A percentile compares a stretch with the other conserved stretches of the same genome.
Conservation (phyloP, 306 rosid species). For the Begonia peltatifolia region DNA sequence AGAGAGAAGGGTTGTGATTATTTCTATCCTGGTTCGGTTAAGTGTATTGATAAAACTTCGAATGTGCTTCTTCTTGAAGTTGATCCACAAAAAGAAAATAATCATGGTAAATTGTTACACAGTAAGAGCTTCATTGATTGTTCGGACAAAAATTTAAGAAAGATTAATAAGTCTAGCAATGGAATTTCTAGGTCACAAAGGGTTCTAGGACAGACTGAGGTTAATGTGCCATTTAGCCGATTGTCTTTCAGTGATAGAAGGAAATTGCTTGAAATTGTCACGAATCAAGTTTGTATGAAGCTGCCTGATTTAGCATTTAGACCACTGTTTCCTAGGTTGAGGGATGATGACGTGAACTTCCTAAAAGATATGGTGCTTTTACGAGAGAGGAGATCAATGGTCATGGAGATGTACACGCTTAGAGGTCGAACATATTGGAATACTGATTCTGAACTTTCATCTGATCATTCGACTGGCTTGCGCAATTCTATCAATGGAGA, state of each 20-base stretch:
- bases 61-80: conserved; percentile 85
- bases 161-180: conserved; percentile 38
- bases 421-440: conserved; percentile 25
- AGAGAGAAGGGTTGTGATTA: conserved; percentile 52
- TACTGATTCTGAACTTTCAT: conserved; percentile 22
- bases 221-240: conserved; percentile 32
- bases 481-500: conserved; percentile 23
- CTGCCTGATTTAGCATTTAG: conserved; percentile 32
- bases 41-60: conserved; percentile 37
- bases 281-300: conserved; percentile 40
- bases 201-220: conserved; percentile 24
- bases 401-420: conserved; percentile 32
- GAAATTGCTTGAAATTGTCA: conserved; percentile 54
- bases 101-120: conserved; percentile 26
- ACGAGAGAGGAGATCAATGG: conserved; percentile 42
- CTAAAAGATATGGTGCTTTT: conserved; percentile 39
- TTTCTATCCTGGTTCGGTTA: conserved; percentile 64
- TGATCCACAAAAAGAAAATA: conserved; percentile 29
- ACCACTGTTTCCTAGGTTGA: conserved; percentile 58
- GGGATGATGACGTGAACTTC: conserved; percentile 40
- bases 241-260: conserved; percentile 69
- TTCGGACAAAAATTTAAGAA: conserved; percentile 40
- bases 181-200: conserved; percentile 32
- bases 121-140: conserved; percentile 30
- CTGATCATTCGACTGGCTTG: conserved; percentile 23